Conservation (phyloP, 768 basidiomycete genomes). For the Sporobolomyces pararoseus region DNA sequence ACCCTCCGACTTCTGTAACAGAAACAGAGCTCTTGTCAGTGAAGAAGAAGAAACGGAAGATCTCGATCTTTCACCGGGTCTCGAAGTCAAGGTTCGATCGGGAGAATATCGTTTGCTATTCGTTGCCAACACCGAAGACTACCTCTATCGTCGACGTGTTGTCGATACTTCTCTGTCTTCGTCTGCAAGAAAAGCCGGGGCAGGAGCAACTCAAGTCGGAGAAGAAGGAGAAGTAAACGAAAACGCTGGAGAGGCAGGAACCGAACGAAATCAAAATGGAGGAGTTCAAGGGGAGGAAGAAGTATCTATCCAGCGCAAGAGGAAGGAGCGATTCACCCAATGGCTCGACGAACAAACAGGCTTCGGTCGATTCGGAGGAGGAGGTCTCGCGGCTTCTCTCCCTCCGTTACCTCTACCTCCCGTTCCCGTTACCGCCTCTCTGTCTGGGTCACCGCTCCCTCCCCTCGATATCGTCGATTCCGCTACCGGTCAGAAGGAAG, state of each 20-base stretch:
- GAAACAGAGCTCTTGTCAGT: slow-evolving; percentile 25
- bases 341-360: slow-evolving; percentile 30
- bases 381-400: neutral
- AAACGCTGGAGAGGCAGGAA: neutral
- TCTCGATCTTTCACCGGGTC: slow-evolving; percentile 28
- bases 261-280: no score
- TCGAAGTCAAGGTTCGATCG: slow-evolving; percentile 30
- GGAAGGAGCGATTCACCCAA: slow-evolving; percentile 32
- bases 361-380: neutral
- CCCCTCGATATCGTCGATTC: no score
- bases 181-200: neutral
- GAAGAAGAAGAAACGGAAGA: slow-evolving; percentile 35
- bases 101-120: slow-evolving; percentile 50
- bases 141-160: slow-evolving; percentile 19
- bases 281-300: neutral
- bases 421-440: neutral
- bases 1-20: neutral
- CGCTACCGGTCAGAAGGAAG: neutral
- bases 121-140: slow-evolving; percentile 45
- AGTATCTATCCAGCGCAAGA: neutral
- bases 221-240: slow-evolving; percentile 12
- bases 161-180: neutral
- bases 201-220: neutral
- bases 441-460: no score
- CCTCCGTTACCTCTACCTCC: slow-evolving; percentile 8